phyloP scores from a whole-genome alignment of 2,329 filamentous ascomycete species.

The Phialophora tarda region DNA sequence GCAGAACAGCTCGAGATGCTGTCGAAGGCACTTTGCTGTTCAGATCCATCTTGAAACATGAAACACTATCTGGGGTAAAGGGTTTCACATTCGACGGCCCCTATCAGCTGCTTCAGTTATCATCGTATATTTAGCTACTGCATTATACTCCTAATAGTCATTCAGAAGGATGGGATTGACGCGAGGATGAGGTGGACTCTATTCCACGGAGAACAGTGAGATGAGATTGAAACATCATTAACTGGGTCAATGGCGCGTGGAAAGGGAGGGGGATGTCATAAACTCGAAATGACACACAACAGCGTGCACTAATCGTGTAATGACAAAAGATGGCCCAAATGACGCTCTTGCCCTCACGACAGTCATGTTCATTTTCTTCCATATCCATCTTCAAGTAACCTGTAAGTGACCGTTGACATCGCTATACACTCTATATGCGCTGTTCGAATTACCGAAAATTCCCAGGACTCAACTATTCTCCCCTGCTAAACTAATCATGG shows the following conservation, averaged over 20 bases:
- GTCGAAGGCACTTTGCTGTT: background rate
- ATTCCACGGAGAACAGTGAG: background rate
- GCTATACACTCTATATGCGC: background rate
- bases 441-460: background rate
- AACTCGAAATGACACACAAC: too few relatives aligned
- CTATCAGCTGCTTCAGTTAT: background rate
- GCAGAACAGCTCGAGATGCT: background rate
- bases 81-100: slow-evolving; percentile 17
- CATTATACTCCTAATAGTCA: background rate
- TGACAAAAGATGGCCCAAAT: too few relatives aligned
- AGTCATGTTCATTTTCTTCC: too few relatives aligned
- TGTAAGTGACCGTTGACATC: background rate
- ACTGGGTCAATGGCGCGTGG: background rate
- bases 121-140: background rate
- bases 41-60: slow-evolving; percentile 20
- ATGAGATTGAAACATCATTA: background rate
- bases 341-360: too few relatives aligned
- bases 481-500: background rate
- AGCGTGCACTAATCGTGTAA: too few relatives aligned
- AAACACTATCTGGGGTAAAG: slow-evolving; percentile 1
- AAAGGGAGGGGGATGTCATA: too few relatives aligned
- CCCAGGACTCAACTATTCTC: background rate
- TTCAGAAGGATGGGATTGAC: background rate
- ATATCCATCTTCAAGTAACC: background rate
- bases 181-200: background rate